Conservation (phyloP, 768 basidiomycete species). For the Suillus discolor region DNA sequence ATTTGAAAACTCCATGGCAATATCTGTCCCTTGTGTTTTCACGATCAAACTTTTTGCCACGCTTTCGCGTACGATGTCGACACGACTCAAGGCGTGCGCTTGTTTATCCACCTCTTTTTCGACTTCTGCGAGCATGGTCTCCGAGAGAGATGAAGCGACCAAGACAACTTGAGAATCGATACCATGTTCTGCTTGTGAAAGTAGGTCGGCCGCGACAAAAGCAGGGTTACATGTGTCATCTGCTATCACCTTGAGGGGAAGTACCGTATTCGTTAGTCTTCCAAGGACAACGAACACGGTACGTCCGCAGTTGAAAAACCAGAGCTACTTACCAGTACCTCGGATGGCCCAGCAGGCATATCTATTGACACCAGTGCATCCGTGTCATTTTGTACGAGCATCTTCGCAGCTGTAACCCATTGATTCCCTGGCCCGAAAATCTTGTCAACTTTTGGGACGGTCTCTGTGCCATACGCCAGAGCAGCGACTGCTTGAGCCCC, state of each 20-base stretch:
- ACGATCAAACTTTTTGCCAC: slow-evolving; percentile 92
- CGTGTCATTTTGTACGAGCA: slow-evolving; percentile 98
- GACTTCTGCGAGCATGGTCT: slow-evolving; percentile 65
- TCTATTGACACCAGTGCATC: slow-evolving; percentile 96
- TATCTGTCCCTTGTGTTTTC: slow-evolving; percentile 60
- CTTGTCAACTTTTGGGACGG: slow-evolving; percentile 98
- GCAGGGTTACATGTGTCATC: slow-evolving; percentile 84
- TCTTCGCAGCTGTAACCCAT: slow-evolving; percentile 99
- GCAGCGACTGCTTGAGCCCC: slow-evolving; percentile 97
- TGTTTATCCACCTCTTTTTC: slow-evolving; percentile 87
- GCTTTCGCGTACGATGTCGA: slow-evolving; percentile 89
- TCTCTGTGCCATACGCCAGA: slow-evolving; percentile 94
- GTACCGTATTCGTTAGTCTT: slow-evolving; percentile 32
- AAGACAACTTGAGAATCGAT: slow-evolving; percentile 98
- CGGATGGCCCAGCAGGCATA: slow-evolving; percentile 98
- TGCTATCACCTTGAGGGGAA: slow-evolving; percentile 76
- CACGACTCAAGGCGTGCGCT: slow-evolving; percentile 82
- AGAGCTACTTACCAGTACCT: slow-evolving; percentile 73
- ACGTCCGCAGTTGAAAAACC: slow-evolving; percentile 6
- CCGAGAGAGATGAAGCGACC: slow-evolving; percentile 72
- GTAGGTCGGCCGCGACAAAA: slow-evolving; percentile 94
- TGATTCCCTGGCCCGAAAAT: slow-evolving; percentile 99
- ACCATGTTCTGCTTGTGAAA: slow-evolving; percentile 98
- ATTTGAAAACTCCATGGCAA: slow-evolving; percentile 90
- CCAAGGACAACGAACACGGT: slow-evolving; percentile 43